Base-by-base conservation (phyloP, 768 basidiomycete species). In the Collybia mongolica region DNA sequence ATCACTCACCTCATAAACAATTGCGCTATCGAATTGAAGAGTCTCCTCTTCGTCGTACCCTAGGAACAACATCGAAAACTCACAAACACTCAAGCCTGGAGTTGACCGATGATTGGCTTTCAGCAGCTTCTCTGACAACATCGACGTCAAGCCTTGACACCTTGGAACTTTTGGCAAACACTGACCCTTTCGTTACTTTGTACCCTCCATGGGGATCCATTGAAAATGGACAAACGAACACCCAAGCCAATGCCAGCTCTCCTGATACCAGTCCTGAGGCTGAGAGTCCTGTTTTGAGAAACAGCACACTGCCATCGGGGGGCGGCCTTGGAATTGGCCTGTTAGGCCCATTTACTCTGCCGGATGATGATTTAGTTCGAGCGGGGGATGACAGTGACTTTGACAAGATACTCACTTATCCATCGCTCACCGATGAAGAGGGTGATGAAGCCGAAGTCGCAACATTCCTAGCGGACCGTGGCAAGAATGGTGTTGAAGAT, bases 221-320 rank as follows among this genome's bases (percentile, higher is more conserved):
- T 19, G 53, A 53, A 44, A 67, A 61, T 29, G 49, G 48, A 23
- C 53, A 48, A 20, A 46, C 42, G 19, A 12, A 58, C 41, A 46
- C 64, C 32, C 64, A 62, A 23, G 64, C 58, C 36, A 64, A 62
- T 37, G 29, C 46, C 17, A 66, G 54, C 40, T 61, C 69, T 23
- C 55, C 68, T 23, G 63, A 68, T 49, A 61, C 69, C 17, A 64
- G 56, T 18, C 54, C 66, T 35, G 72, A 72, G 39, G 60, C 62
- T 8, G 82, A 81, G 52, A 86, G 84, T 51, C 85, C 84, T 22
- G 77, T 86, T 15, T 61, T 81, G 39, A 68, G 79, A 49, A 75
- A 65, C 50, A 62, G 65, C 14, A 54, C 61, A 11, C 53, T 67
- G 19, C 62, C 74, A 12, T 59, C 71, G 17, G 67, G 65, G 3